phyloP scores from a whole-genome alignment of 495 filamentous ascomycete species.

The Monascus purpureus region DNA sequence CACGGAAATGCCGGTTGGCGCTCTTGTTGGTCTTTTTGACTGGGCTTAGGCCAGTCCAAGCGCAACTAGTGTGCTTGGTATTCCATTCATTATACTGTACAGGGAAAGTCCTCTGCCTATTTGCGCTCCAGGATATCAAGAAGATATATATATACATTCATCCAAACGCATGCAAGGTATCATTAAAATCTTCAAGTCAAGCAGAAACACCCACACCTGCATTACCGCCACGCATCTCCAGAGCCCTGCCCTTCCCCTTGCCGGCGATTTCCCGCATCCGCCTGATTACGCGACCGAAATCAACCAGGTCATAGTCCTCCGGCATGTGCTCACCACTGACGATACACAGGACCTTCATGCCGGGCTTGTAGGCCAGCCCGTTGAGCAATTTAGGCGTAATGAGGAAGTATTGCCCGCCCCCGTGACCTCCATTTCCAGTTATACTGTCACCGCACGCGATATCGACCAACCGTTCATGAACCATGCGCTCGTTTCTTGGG shows the following conservation, averaged over 20 bases:
- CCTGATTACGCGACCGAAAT: conserved; percentile 19
- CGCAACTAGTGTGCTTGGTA: too few relatives aligned
- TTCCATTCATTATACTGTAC: too few relatives aligned
- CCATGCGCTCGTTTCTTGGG: conserved; percentile 92
- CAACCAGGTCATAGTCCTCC: conserved; percentile 20
- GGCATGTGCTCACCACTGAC: conserved; percentile 88
- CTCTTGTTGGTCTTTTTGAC: too few relatives aligned
- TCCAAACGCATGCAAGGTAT: too few relatives aligned
- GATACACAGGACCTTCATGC: conserved; percentile 91
- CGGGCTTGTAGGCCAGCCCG: conserved; percentile 67
- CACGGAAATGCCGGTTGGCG: too few relatives aligned
- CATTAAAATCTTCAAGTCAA: too few relatives aligned
- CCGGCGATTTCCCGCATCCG: conserved; percentile 17
- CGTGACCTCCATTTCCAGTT: conserved; percentile 15
- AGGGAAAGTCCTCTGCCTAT: too few relatives aligned
- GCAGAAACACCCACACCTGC: conserved; percentile 12
- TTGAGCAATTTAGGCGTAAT: conserved; percentile 95
- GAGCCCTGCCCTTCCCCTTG: conserved; percentile 9
- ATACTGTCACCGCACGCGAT: conserved; percentile 52
- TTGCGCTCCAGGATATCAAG: too few relatives aligned
- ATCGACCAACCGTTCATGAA: conserved; percentile 91
- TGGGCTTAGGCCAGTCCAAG: too few relatives aligned
- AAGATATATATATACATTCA: too few relatives aligned
- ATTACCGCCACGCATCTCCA: conserved; percentile 3
- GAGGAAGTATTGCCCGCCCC: conserved; percentile 66